Base-by-base conservation (phyloP, 306 rosid species). In the Sicyos baderoa region DNA sequence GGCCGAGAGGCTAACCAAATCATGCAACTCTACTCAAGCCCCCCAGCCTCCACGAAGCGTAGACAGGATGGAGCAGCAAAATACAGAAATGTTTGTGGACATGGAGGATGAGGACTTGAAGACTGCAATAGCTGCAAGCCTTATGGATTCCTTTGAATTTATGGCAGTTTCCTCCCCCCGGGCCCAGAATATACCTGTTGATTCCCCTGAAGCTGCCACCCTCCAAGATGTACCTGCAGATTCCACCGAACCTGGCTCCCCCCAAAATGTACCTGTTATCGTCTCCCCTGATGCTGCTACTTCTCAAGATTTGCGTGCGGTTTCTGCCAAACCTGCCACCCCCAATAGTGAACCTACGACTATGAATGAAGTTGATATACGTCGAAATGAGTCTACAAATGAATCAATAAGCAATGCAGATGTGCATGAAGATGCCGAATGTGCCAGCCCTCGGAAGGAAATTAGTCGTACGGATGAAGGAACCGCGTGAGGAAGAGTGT, bases 1-100 rank as follows among this genome's bases (percentile, higher is more conserved):
- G 72, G 99, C 99, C 7, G 97, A 94, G 74, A 84, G 97, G 76
- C 86, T 94, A 76, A 90, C 85, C 22, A 94, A 90, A 80, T 94
- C 99, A 55, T 85, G 94, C 84, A 85, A 85, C 85, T 74, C 87
- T 22, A 78, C 84, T 16, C 92, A 79, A 80, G 86, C 83, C 27
- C 70, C 54, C n/a, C 70, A 5, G 35, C 35, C 70, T 17, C 54
- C 70, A 4, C 84, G 64, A 75, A 72, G 79, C 74, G 63, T 54
- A 16, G 70, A 73, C 47, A 78, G 44, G 71, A 71, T 73, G 58
- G 85, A 69, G 48, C 71, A 35, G 59, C 51, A 76, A 0, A 76
- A 84, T 54, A 81, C 71, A 14, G 91, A 80, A 62, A 71, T 85
- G 49, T 12, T 45, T 11, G 11, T 45, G 4, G 87, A 90, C 66